phyloP scores from a whole-genome alignment of 2,329 filamentous ascomycete genomes.

The Phaeosphaeriaceae sp. region DNA sequence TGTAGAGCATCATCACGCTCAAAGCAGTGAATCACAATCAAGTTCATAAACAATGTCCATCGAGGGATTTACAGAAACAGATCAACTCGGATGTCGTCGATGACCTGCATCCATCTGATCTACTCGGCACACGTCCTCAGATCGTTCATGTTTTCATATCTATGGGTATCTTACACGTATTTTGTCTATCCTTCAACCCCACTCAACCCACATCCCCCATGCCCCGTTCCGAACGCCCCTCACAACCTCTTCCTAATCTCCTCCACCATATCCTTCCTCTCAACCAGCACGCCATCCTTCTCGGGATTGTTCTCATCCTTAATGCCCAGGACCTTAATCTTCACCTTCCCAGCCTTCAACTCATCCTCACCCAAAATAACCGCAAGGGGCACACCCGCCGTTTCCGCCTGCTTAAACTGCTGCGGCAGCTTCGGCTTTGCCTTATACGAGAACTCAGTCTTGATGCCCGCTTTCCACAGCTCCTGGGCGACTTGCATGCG shows the following conservation, averaged over 20 bases:
- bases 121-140: not conserved
- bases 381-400: conserved; percentile 79
- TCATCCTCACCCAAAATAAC: conserved; percentile 94
- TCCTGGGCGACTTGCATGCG: conserved; percentile 79
- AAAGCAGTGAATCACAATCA: not conserved
- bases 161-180: conserved; percentile 24
- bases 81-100: not conserved
- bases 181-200: conserved; percentile 8
- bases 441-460: conserved; percentile 90
- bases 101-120: not conserved
- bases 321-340: conserved; percentile 85
- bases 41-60: not conserved
- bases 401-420: conserved; percentile 92
- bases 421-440: conserved; percentile 85
- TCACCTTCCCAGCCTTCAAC: conserved; percentile 80
- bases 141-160: conserved; percentile 5
- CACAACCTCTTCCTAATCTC: conserved; percentile 66
- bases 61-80: not conserved
- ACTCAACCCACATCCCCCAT: not conserved
- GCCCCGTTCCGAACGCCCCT: not conserved
- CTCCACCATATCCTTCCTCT: conserved; percentile 67
- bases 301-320: conserved; percentile 79
- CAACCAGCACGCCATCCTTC: conserved; percentile 84
- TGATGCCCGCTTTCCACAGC: conserved; percentile 88
- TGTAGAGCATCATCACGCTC: not conserved